A percentile compares a stretch with the other conserved stretches of the same genome.
Evolutionary conservation across 2,329 filamentous ascomycete genomes (phyloP).

Genomic region (Penicillium sp.): DNA sequence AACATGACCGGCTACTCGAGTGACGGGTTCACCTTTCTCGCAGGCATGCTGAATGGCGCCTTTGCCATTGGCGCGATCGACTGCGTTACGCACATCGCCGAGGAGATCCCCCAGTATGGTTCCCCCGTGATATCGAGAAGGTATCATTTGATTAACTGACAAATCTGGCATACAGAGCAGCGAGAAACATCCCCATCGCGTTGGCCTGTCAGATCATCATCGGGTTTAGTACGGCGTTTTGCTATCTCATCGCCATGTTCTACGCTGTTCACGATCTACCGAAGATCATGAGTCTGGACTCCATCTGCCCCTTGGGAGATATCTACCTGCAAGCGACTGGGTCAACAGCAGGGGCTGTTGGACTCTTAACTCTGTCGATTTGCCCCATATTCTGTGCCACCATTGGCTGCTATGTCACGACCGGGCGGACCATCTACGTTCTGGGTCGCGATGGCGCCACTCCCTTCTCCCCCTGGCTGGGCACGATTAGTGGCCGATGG

Average conservation of each 20-base stretch:
- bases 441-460: slow-evolving; percentile 60
- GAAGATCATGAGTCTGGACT: slow-evolving; percentile 24
- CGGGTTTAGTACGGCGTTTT: slow-evolving; percentile 48
- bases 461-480: slow-evolving; percentile 54
- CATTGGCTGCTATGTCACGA: slow-evolving; percentile 57
- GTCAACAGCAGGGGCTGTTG: slow-evolving; percentile 52
- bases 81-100: slow-evolving; percentile 61
- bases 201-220: slow-evolving; percentile 49
- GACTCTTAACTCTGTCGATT: slow-evolving; percentile 58
- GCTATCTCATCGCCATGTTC: slow-evolving; percentile 52
- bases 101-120: slow-evolving; percentile 60
- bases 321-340: slow-evolving; percentile 52
- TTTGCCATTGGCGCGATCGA: slow-evolving; percentile 67
- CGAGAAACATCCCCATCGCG: slow-evolving; percentile 52
- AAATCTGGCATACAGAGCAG: too few species aligned
- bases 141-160: too few species aligned
- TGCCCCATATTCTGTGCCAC: slow-evolving; percentile 54
- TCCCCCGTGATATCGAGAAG: too few species aligned
- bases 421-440: slow-evolving; percentile 61
- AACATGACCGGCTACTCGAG: slow-evolving; percentile 45
- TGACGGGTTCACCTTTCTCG: slow-evolving; percentile 62
- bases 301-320: slow-evolving; percentile 48
- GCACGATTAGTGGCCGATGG: slow-evolving; percentile 52
- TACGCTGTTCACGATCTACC: slow-evolving; percentile 49
- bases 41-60: slow-evolving; percentile 67